Evolutionary conservation across 2,329 filamentous ascomycete species (phyloP).

Genomic region (Scedosporium apiospermum): DNA sequence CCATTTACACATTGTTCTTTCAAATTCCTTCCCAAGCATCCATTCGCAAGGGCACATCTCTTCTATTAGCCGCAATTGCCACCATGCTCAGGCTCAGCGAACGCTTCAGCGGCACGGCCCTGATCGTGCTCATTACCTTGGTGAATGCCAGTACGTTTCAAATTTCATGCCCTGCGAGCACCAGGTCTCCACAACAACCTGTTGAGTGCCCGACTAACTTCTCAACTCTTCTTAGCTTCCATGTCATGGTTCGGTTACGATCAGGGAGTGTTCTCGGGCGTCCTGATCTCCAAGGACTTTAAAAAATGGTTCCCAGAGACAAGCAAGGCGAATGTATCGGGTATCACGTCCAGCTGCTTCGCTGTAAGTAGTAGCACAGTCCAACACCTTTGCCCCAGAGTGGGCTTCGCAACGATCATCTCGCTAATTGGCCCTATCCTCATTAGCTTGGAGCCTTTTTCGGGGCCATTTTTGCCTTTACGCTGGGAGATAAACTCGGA

Average conservation of each 20-base stretch:
- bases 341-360: slow-evolving; percentile 34
- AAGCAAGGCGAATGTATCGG: slow-evolving; percentile 27
- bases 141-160: slow-evolving; percentile 15
- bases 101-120: slow-evolving; percentile 13
- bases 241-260: slow-evolving; percentile 25
- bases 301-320: slow-evolving; percentile 26
- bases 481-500: slow-evolving; percentile 22
- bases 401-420: background rate
- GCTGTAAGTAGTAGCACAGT: slow-evolving; percentile 19
- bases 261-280: slow-evolving; percentile 32
- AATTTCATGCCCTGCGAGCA: background rate
- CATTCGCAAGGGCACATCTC: background rate
- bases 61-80: background rate
- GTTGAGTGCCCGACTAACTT: background rate
- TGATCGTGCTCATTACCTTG: slow-evolving; percentile 16
- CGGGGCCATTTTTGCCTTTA: slow-evolving; percentile 20
- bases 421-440: background rate
- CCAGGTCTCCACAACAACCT: background rate
- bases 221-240: slow-evolving; percentile 9
- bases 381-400: background rate
- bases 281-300: slow-evolving; percentile 30
- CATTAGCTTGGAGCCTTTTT: slow-evolving; percentile 22
- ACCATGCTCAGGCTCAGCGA: slow-evolving; percentile 1
- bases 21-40: background rate
- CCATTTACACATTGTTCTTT: background rate